A percentile compares a stretch with the other conserved stretches of the same genome.
phyloP scores from a whole-genome alignment of 495 filamentous ascomycete species.

The Sabuloglossum arenarium region DNA sequence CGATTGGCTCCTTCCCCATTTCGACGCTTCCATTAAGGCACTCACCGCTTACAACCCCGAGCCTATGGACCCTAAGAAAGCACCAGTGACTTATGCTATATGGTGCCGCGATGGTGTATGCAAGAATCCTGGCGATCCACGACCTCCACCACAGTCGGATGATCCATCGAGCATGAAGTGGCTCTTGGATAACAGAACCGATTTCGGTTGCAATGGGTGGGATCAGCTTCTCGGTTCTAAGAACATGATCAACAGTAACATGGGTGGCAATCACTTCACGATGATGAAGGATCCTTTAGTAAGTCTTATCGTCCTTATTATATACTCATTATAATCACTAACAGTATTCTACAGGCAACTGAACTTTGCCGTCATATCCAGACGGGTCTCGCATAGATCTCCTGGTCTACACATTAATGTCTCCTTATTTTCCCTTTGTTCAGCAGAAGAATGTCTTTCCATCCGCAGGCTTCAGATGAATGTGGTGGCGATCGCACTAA shows the following conservation, averaged over 20 bases:
- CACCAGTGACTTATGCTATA: slow-evolving; percentile 13
- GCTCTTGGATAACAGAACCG: slow-evolving; percentile 18
- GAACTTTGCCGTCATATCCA: neutral
- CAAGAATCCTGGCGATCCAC: slow-evolving; percentile 8
- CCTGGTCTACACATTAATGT: neutral
- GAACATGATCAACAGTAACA: slow-evolving; percentile 12
- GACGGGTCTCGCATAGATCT: neutral
- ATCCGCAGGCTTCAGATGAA: no score
- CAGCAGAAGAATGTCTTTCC: no score
- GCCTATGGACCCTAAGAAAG: slow-evolving; percentile 8
- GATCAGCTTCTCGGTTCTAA: slow-evolving; percentile 11
- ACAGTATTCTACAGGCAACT: neutral
- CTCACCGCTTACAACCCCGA: slow-evolving; percentile 16
- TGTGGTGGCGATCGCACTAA: no score
- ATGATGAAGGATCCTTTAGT: slow-evolving; percentile 14
- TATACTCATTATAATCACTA: no score
- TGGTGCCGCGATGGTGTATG: slow-evolving; percentile 16
- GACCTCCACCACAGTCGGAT: slow-evolving; percentile 11
- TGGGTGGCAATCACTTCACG: slow-evolving; percentile 20
- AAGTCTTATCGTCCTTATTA: neutral
- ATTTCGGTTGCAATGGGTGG: slow-evolving; percentile 18
- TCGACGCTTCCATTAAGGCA: slow-evolving; percentile 15
- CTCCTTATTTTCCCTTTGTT: no score
- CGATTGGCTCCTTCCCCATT: slow-evolving; percentile 17
- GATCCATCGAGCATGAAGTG: slow-evolving; percentile 19